These are phyloP conservation scores for Marasmius sp. DNA, from an alignment of 1,284 basidiomycete species.

Conservation along the genomic window DNA sequence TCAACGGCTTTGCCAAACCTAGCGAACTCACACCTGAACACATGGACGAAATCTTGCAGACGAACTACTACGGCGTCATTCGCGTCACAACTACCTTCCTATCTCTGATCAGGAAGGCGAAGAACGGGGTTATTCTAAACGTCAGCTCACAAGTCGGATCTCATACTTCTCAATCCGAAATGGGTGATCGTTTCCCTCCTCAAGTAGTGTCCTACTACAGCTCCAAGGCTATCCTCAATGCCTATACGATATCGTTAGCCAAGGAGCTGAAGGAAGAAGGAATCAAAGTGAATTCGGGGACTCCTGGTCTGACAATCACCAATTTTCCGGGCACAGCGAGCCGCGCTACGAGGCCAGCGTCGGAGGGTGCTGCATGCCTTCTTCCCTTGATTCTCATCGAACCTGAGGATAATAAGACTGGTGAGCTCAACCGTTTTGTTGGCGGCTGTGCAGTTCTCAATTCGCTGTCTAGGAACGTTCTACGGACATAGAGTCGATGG, in stretches of 20 bases:
- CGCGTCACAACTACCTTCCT: constrained; percentile 35
- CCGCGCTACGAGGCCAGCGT: constrained; percentile 34
- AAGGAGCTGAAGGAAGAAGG: constrained; percentile 20
- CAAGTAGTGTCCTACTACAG: constrained; percentile 13
- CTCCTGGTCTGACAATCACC: constrained; percentile 42
- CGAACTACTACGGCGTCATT: constrained; percentile 39
- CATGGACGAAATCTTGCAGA: constrained; percentile 36
- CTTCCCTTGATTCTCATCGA: constrained; percentile 35
- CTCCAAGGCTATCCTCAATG: constrained; percentile 16
- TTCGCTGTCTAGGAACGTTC: not conserved
- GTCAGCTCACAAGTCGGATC: constrained; percentile 1
- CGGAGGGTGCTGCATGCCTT: constrained; percentile 35
- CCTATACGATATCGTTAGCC: constrained; percentile 14
- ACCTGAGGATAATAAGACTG: constrained; percentile 24
- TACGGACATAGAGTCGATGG: not conserved
- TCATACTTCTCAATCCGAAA: constrained; percentile 30
- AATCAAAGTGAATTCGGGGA: constrained; percentile 34
- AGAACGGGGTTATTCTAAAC: constrained; percentile 22
- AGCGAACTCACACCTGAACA: constrained; percentile 28
- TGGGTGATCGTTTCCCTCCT: constrained; percentile 58
- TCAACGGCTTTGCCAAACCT: constrained; percentile 32
- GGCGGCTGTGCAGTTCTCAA: not conserved
- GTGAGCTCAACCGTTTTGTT: not conserved
- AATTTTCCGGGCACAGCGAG: constrained; percentile 34
- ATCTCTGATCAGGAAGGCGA: constrained; percentile 31